phyloP scores from a whole-genome alignment of 371 early-diverging fungal genomes.

The Nematocida homosporus region DNA sequence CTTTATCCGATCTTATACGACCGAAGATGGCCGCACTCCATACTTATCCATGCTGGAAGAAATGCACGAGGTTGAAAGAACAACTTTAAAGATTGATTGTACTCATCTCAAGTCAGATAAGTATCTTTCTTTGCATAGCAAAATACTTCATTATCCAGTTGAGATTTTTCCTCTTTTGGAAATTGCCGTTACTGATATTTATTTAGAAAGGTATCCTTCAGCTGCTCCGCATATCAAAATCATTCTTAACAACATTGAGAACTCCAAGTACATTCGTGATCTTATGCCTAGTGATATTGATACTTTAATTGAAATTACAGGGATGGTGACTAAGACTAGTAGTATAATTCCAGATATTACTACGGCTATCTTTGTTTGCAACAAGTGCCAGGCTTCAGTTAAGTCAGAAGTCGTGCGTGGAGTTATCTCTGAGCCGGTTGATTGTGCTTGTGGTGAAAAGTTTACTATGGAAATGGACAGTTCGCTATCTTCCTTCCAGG shows the following conservation, averaged over 20 bases:
- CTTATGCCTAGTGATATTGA: conserved; percentile 91
- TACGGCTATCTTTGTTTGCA: conserved; percentile 65
- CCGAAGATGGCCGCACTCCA: not conserved
- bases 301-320: conserved; percentile 85
- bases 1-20: conserved; percentile 70
- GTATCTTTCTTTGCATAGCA: conserved; percentile 14
- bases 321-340: conserved; percentile 84
- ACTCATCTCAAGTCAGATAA: conserved; percentile 16
- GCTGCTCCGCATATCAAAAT: conserved; percentile 70
- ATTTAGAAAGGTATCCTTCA: conserved; percentile 73
- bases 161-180: conserved; percentile 92
- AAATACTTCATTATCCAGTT: conserved; percentile 82
- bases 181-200: conserved; percentile 76
- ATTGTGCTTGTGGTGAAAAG: conserved; percentile 72
- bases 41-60: conserved; percentile 39
- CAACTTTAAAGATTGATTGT: conserved; percentile 30
- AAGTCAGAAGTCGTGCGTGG: conserved; percentile 81
- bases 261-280: conserved; percentile 80
- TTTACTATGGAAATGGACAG: conserved; percentile 72
- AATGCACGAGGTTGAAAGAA: conserved; percentile 44
- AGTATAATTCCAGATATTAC: conserved; percentile 80
- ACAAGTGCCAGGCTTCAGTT: conserved; percentile 69
- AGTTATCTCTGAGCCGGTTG: conserved; percentile 81
- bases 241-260: conserved; percentile 80
- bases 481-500: conserved; percentile 82